Evolutionary conservation across 1,284 basidiomycete species (phyloP), one percentile per base, ranked within the genome.

Genomic region (Earliella scabrosa): DNA sequence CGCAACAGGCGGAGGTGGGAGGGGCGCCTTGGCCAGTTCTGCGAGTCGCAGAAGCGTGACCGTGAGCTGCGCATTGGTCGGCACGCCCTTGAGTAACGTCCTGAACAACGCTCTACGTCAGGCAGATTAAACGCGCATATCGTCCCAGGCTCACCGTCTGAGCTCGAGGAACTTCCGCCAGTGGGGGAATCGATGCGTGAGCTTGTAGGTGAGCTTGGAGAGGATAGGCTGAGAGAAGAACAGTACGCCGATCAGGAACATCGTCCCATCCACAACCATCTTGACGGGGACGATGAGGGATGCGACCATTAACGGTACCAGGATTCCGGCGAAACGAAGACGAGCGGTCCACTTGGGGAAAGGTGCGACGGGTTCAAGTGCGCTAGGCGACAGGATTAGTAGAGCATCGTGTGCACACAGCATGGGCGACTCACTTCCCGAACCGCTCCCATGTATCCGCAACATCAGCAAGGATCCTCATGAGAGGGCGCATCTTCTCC

Each of bases 41-140:
- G 74, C 77, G 26, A 82, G 74, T 14, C 82, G 75, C 3, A 83
- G 67, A 27, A 84, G 65, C 29, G 82, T 79, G 4, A 84, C 67
- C 0, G 80, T 79, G 36, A 84, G 73, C 60, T 85, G 83, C 4
- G 81, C 80, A 59, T 85, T 79, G 44, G 82, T 85, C 3, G 83
- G 83, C 0, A 82, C 81, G 10, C 79, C 75, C 21, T 72, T 75
- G 16, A 83, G 66, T 35, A 84, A 61, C 2, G 78, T 78, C 68
- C 78, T 80, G 21, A 13, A 21, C 8, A 24, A 16, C 45, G 8
- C 2, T 45, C 16, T 20, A 16, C 26, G n/a, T 31, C 7, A 21
- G 23, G 13, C 14, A 34, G 24, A 39, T 43, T 10, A 2, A 16
- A 45, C 13, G 11, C 27, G 11, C 16, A 44, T 16, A 57, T 1